phyloP scores from a whole-genome alignment of 371 early-diverging fungal species.

The Mortierella sp. region DNA sequence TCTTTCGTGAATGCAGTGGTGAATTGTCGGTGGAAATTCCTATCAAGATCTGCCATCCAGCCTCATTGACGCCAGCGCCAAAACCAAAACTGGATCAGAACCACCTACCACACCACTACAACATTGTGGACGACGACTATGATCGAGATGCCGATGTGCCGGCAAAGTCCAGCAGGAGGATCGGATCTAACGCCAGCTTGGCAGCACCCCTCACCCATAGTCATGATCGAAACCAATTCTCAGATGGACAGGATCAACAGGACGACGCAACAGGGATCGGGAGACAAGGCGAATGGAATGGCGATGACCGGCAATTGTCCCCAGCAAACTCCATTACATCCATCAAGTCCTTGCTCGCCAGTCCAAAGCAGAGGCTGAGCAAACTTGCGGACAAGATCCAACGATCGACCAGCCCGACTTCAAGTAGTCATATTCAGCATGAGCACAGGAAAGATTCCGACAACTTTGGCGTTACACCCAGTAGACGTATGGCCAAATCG shows the following conservation, averaged over 20 bases:
- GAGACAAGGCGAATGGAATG: conserved; percentile 49
- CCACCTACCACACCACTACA: conserved; percentile 59
- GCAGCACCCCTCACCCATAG: conserved; percentile 11
- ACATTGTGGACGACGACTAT: conserved; percentile 54
- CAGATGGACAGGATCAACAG: conserved; percentile 20
- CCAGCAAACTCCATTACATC: conserved; percentile 57
- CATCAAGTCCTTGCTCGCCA: conserved; percentile 39
- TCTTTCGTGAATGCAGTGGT: conserved; percentile 50
- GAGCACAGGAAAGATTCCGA: conserved; percentile 41
- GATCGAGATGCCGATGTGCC: conserved; percentile 35
- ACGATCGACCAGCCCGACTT: conserved; percentile 58
- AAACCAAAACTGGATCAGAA: conserved; percentile 58
- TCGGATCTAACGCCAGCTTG: conserved; percentile 36
- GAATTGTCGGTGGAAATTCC: conserved; percentile 67
- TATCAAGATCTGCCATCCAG: conserved; percentile 67
- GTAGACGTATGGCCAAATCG: conserved; percentile 54
- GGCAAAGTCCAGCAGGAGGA: conserved; percentile 30
- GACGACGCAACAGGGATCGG: conserved; percentile 23
- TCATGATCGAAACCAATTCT: conserved; percentile 15
- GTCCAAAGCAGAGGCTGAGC: conserved; percentile 41
- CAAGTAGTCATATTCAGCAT: conserved; percentile 43
- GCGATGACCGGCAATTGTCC: conserved; percentile 33
- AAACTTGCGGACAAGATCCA: conserved; percentile 57
- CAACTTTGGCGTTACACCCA: conserved; percentile 31
- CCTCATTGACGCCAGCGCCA: conserved; percentile 63